Evolutionary conservation across 2,329 filamentous ascomycete species (phyloP).

Genomic region (Gyromitra esculenta): DNA sequence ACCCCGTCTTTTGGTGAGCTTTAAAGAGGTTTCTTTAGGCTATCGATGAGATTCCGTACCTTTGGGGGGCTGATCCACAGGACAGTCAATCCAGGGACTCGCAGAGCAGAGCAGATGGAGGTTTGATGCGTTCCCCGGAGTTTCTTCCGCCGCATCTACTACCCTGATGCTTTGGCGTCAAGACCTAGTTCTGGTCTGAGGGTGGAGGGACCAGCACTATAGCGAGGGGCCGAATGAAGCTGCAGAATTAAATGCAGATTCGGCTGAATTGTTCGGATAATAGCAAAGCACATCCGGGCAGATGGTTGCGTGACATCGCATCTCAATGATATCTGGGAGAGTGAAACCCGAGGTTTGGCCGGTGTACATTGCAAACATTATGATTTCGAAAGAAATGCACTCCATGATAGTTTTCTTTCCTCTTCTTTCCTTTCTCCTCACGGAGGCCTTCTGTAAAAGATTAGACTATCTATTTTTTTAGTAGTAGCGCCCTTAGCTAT

Average conservation of each 20-base stretch:
- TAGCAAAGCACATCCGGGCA: slow-evolving; percentile 18
- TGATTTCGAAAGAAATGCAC: neutral
- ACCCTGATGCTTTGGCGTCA: neutral
- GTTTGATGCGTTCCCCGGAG: slow-evolving; percentile 12
- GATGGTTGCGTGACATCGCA: slow-evolving; percentile 33
- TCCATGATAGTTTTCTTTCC: neutral
- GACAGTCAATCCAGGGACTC: slow-evolving; percentile 6
- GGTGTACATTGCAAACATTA: slow-evolving; percentile 17
- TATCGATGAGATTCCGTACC: slow-evolving; percentile 9
- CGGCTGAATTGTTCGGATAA: slow-evolving; percentile 48
- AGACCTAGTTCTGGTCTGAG: neutral
- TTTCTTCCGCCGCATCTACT: slow-evolving; percentile 9
- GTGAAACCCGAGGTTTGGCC: slow-evolving; percentile 40
- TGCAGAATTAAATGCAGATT: slow-evolving; percentile 20
- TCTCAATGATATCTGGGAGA: slow-evolving; percentile 29
- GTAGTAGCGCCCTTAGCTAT: slow-evolving; percentile 7
- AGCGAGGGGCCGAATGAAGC: slow-evolving; percentile 4
- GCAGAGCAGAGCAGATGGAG: slow-evolving; percentile 2
- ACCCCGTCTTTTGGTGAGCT: slow-evolving; percentile 15
- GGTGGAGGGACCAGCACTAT: neutral
- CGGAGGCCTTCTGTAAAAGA: slow-evolving; percentile 15
- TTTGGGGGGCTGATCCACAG: slow-evolving; percentile 4
- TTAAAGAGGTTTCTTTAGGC: slow-evolving; percentile 31
- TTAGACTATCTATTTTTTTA: slow-evolving; percentile 8
- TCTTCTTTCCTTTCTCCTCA: slow-evolving; percentile 2